Evolutionary conservation across 169 alveolate genomes (phyloP), one percentile per base, ranked within the genome.

Genomic region (Plasmodium gonderi): DNA sequence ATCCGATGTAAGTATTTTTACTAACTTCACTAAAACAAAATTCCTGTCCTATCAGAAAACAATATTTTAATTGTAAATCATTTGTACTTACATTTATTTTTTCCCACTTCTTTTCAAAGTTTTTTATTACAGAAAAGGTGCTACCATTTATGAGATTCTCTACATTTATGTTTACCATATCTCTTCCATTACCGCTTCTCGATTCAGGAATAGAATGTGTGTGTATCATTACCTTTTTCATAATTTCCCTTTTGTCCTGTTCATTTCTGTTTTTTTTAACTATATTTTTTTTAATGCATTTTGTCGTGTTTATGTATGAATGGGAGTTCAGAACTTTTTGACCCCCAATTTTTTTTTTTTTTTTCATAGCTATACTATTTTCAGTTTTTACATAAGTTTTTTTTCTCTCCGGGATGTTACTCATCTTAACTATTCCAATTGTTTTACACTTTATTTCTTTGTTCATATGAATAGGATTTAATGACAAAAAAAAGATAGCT

Each of bases 31-130:
- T 87, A 67, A 76, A 87, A 45, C 89, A 77, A 44, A 87, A 87
- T 54, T 87, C 93, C 29, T 87, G 93, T 5, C 93, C 93, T 17
- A 87, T 87, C 36, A 87, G n/a, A 11, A 87, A 75, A 17, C 93
- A 87, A 23, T 87, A 87, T 29, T 33, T 87, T 54, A 87, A 79
- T 29, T 87, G 87, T 76, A 87, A 42, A 77, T 87, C 93, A 9
- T 87, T 76, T 77, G 51, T 54, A 0, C 36, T 40, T 45, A 26
- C 93, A 76, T 77, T 65, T 60, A 87, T 26, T 23, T 7, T 54
- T 33, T 7, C 31, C 93, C 93, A 87, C n/a, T 31, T 87, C 0
- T 60, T 77, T 23, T 87, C 44, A 23, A 75, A 87, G 33, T 87
- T 51, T 49, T 87, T 87, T 75, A 87, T 87, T 31, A 83, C 49